These are phyloP conservation scores for Alternaria burnsii DNA, from an alignment of 2,329 filamentous ascomycete species.

Conservation along the genomic window DNA sequence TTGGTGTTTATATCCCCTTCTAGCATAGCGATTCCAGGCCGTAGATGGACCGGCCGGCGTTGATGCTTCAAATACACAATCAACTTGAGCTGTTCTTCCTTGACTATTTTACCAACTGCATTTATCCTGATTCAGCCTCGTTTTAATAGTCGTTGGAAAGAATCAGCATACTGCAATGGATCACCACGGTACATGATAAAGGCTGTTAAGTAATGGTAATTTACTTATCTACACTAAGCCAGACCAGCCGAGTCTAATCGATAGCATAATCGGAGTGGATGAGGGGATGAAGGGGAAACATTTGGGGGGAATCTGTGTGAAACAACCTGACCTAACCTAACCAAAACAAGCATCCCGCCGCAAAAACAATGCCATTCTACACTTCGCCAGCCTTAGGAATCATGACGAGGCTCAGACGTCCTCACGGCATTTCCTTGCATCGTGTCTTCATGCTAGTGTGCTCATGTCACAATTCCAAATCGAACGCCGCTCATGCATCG, in stretches of 20 bases:
- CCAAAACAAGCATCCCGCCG: conserved; percentile 6
- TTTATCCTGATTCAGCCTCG: neutral
- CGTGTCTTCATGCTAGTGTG: neutral
- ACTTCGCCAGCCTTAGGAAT: neutral
- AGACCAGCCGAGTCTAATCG: conserved; percentile 5
- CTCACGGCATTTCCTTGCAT: neutral
- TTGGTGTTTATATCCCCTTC: conserved; percentile 20
- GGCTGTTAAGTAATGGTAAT: neutral
- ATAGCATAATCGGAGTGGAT: conserved; percentile 3
- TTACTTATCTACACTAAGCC: neutral
- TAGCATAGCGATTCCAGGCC: conserved; percentile 16
- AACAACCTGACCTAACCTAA: conserved; percentile 21
- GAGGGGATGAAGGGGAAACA: conserved; percentile 7
- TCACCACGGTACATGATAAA: neutral
- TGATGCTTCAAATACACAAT: conserved; percentile 1
- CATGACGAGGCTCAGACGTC: neutral
- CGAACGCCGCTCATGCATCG: conserved; percentile 15
- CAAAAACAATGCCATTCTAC: neutral
- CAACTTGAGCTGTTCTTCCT: neutral
- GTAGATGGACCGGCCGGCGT: conserved; percentile 6
- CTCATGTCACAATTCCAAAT: conserved; percentile 4
- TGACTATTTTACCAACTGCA: neutral
- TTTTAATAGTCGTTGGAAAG: neutral
- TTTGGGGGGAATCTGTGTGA: conserved; percentile 31
- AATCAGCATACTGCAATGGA: neutral